Conservation (phyloP, 129 eudicot species). For the Centella asiatica region DNA sequence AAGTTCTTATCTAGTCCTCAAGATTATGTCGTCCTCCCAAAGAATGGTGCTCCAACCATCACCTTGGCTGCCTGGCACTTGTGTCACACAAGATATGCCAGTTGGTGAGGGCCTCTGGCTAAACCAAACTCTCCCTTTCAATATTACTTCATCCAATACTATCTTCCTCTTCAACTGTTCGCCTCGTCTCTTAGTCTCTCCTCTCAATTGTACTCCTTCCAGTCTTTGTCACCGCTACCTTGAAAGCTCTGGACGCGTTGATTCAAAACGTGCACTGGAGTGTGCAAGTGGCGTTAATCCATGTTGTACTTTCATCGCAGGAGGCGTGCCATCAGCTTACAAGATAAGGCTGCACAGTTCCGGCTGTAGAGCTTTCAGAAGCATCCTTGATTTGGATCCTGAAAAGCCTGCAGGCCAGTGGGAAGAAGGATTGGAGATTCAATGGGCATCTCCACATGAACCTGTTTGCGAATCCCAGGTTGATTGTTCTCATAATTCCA, state of each 20-base stretch:
- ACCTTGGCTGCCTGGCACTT: slow-evolving; percentile 37
- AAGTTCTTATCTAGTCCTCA: slow-evolving; percentile 40
- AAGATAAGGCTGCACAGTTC: slow-evolving; percentile 51
- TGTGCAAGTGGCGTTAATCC: slow-evolving; percentile 41
- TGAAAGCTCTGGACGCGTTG: slow-evolving; percentile 33
- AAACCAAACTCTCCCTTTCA: slow-evolving; percentile 54
- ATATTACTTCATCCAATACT: slow-evolving; percentile 49
- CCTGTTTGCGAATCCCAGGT: slow-evolving; percentile 35
- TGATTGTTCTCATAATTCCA: slow-evolving; percentile 46
- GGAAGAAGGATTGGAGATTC: slow-evolving; percentile 60
- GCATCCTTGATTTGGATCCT: slow-evolving; percentile 41
- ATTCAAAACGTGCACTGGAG: slow-evolving; percentile 22
- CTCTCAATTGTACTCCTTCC: slow-evolving; percentile 54
- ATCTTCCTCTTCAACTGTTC: slow-evolving; percentile 55
- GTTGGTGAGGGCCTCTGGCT: slow-evolving; percentile 55
- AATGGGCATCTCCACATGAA: slow-evolving; percentile 53
- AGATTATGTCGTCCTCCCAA: slow-evolving; percentile 27
- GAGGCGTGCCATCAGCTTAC: slow-evolving; percentile 67
- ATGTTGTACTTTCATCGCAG: slow-evolving; percentile 57
- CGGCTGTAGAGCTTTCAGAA: slow-evolving; percentile 52
- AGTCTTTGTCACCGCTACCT: slow-evolving; percentile 52
- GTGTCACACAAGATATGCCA: slow-evolving; percentile 42
- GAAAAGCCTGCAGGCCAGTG: slow-evolving; percentile 38
- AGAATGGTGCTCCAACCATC: slow-evolving; percentile 40
- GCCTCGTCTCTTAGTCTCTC: slow-evolving; percentile 48